Base-by-base conservation (phyloP, 192 early-diverging fungal genomes). In the Coemansia sp. region DNA sequence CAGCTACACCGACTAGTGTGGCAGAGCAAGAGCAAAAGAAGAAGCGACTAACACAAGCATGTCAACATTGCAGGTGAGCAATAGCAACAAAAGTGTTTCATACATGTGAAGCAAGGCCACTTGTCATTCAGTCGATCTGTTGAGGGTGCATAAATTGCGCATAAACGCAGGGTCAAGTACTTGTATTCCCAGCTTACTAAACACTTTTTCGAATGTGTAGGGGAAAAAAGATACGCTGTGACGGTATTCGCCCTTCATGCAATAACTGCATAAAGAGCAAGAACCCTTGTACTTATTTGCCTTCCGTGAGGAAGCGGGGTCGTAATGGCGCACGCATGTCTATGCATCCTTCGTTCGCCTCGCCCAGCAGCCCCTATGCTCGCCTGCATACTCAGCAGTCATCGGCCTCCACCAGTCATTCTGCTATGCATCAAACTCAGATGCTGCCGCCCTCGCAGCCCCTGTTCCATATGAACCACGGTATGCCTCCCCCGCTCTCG, bases 11-110 rank as follows among this genome's bases (percentile, higher is more conserved):
- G 14, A n/a, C n/a, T n/a, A 42, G 45, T 16, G 20, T 13, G 33
- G 13, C 66, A 2, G 66, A 68, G 5, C 56, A 58, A 34, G 34
- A 69, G 48, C 75, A 73, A 37, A 82, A 82, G 46, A 82, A 82
- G 62, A 82, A 82, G 65, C 79, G 79, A 50, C 73, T 82, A 40
- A 82, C 79, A 3, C 79, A 82, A 64, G 79, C 79, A 37, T 82
- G 79, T 33, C 79, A 82, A 61, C 67, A 82, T 40, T 82, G 79
- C 70, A 76, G 79, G 79, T 82, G 76, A 61, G 56, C 18, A 31
- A n/a, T 31, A 31, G 31, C 4, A 35, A 8, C n/a, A n/a, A 16
- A 57, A n/a, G 7, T 31, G 7, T 50, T 33, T 37, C 45, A 6
- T 16, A 46, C 45, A 20, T 20, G 45, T 21, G 18, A 51, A 51